Evolutionary conservation across 2,329 filamentous ascomycete species (phyloP), one percentile per base, ranked within the genome.

Genomic region (Aspergillus fumigatiaffinis): DNA sequence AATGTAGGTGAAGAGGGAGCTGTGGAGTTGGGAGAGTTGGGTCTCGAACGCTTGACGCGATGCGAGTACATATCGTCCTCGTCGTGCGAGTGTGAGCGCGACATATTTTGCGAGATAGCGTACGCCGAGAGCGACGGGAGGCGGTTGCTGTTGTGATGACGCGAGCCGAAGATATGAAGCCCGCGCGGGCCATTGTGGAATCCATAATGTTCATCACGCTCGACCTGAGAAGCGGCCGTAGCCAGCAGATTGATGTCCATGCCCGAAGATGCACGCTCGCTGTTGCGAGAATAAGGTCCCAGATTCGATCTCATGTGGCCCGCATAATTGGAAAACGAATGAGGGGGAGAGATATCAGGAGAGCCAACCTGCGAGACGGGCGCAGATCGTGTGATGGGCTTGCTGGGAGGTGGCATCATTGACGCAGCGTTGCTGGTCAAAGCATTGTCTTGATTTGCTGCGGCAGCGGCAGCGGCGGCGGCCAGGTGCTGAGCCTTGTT

Each of bases 1-100:
- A 97, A 96, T 3, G 92, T 97, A 26, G 93, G 93, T 32, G 93
- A 97, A 26, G 93, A 96, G 21, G 94, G 94, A 50, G 93, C 93
- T 2, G 93, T 97, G 8, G 92, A 97, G 77, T 95, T 91, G 53
- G 93, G 94, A 38, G 93, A 97, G 73, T 92, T 94, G 47, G 94
- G 93, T 66, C 93, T 82, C 59, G 93, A 97, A 62, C 92, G 87
- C 82, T 97, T 97, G 26, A 89, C 84, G 71, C 91, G 80, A 51
- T 85, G 86, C 52, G 80, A 77, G 73, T 92, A 93, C 65, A 88
- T 88, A 66, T 97, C 88, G 55, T 84, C 78, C 42, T 85, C 87
- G 48, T 91, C 90, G 69, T 90, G 86, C 8, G 90, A 92, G 77
- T 93, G 90, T 62, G 90, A 90, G 63, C 93, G 85, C 52, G 91